phyloP scores from a whole-genome alignment of 768 basidiomycete species.

The Wakefieldia striispora region DNA sequence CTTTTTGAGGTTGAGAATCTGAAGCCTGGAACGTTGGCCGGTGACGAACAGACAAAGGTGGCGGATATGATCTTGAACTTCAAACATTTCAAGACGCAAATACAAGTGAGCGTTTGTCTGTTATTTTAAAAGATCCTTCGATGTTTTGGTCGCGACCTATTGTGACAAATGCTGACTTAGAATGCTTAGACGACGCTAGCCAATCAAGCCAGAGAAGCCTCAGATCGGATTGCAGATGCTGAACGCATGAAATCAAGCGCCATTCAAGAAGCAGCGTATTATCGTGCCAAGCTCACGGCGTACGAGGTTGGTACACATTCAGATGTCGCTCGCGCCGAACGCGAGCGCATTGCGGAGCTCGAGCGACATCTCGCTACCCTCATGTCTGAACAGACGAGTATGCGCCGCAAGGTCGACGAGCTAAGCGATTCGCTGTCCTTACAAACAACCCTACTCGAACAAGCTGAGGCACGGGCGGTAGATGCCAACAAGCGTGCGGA shows the following conservation, averaged over 20 bases:
- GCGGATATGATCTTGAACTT: slow-evolving; percentile 75
- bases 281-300: slow-evolving; percentile 91
- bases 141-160: background rate
- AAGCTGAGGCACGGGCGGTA: slow-evolving; percentile 73
- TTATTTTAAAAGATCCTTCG: background rate
- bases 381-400: slow-evolving; percentile 58
- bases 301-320: slow-evolving; percentile 66
- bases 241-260: slow-evolving; percentile 77
- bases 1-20: slow-evolving; percentile 36
- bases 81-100: slow-evolving; percentile 83
- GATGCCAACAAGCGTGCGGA: slow-evolving; percentile 80
- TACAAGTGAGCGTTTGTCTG: slow-evolving; percentile 62
- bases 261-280: slow-evolving; percentile 91
- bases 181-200: slow-evolving; percentile 59
- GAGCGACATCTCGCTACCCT: slow-evolving; percentile 67
- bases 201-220: slow-evolving; percentile 73
- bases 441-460: slow-evolving; percentile 74
- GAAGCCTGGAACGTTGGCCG: slow-evolving; percentile 32
- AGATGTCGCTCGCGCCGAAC: slow-evolving; percentile 71
- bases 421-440: slow-evolving; percentile 70
- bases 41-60: slow-evolving; percentile 49
- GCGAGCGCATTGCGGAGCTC: slow-evolving; percentile 71
- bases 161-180: slow-evolving; percentile 8
- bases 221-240: slow-evolving; percentile 75
- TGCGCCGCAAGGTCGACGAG: slow-evolving; percentile 72